Evolutionary conservation across 768 basidiomycete species (phyloP), one percentile per base, ranked within the genome.

Genomic region (Collybia mongolica): DNA sequence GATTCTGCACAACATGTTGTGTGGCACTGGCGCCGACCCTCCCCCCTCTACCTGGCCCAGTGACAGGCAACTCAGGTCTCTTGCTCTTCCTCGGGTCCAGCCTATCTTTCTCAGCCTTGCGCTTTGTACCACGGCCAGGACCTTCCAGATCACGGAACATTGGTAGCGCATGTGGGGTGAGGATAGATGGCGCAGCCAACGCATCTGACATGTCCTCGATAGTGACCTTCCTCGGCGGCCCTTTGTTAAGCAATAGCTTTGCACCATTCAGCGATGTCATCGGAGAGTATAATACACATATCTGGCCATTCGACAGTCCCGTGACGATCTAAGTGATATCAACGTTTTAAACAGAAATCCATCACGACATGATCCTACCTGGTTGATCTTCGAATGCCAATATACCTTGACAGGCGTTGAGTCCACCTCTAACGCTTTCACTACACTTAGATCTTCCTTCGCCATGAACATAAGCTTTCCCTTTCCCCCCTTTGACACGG

Each of bases 321-420:
- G 90, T 79, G 51, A 98, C 74, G 61, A 99, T 90, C 89, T 98
- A 61, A 29, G 66, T 20, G 48, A 19, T 42, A 55, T 37, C 49
- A 36, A 28, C 37, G 22, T 44, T 53, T 43, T 37, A 22, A 28
- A 44, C 20, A 14, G 32, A 12, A 32, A 51, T 35, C 14, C 39
- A 32, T 52, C 35, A 55, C 45, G 24, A 58, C 38, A 56, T 48
- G 39, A 42, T 64, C 84, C 58, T 54, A 90, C 92, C 80, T 97
- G 93, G 73, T 99, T 99, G 76, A 99, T 98, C 69, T 90, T 92
- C 5, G 91, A 83, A 72, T 98, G 97, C 97, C 97, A 99, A 22
- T 80, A 70, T 2, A 98, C 90, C 62, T 86, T 89, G 49, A 99
- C 90, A 8, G 97, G 93, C 29, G 85, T 89, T 20, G 85, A 77